Evolutionary conservation across 495 filamentous ascomycete genomes (phyloP).

Genomic region (Lophiostoma macrostomum): DNA sequence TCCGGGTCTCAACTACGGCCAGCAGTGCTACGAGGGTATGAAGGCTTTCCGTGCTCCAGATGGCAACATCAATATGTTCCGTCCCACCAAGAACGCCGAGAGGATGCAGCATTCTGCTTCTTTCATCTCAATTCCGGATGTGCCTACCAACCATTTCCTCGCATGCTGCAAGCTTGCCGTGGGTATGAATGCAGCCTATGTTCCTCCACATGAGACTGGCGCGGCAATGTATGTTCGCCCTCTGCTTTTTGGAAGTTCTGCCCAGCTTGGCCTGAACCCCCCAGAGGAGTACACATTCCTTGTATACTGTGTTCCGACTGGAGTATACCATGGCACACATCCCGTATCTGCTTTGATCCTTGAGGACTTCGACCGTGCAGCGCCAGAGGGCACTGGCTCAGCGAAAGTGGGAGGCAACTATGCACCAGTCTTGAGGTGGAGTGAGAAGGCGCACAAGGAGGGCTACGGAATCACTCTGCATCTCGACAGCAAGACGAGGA

Average conservation of each 20-base stretch:
- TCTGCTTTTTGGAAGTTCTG: slow-evolving; percentile 75
- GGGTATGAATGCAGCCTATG: slow-evolving; percentile 78
- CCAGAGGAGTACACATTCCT: slow-evolving; percentile 86
- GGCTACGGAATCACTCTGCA: slow-evolving; percentile 87
- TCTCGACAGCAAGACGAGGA: slow-evolving; percentile 73
- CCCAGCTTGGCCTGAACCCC: slow-evolving; percentile 75
- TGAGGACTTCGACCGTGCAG: slow-evolving; percentile 71
- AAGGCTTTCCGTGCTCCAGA: slow-evolving; percentile 81
- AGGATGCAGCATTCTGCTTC: slow-evolving; percentile 74
- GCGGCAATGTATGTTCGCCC: slow-evolving; percentile 89
- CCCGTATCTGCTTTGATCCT: slow-evolving; percentile 77
- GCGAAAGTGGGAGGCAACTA: slow-evolving; percentile 80
- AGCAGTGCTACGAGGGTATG: slow-evolving; percentile 90
- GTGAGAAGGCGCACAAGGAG: slow-evolving; percentile 65
- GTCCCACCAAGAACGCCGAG: slow-evolving; percentile 73
- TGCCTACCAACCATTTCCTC: slow-evolving; percentile 70
- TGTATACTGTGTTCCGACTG: slow-evolving; percentile 81
- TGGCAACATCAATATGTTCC: slow-evolving; percentile 70
- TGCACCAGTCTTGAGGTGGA: slow-evolving; percentile 76
- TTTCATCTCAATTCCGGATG: slow-evolving; percentile 73
- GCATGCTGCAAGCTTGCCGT: slow-evolving; percentile 74
- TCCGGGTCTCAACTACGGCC: slow-evolving; percentile 86
- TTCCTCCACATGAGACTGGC: slow-evolving; percentile 77
- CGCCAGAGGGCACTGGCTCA: slow-evolving; percentile 68
- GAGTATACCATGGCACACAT: slow-evolving; percentile 83